A percentile compares a stretch with the other conserved stretches of the same genome.
phyloP scores from a whole-genome alignment of 306 rosid genomes.

The Citrullus colocynthis region DNA sequence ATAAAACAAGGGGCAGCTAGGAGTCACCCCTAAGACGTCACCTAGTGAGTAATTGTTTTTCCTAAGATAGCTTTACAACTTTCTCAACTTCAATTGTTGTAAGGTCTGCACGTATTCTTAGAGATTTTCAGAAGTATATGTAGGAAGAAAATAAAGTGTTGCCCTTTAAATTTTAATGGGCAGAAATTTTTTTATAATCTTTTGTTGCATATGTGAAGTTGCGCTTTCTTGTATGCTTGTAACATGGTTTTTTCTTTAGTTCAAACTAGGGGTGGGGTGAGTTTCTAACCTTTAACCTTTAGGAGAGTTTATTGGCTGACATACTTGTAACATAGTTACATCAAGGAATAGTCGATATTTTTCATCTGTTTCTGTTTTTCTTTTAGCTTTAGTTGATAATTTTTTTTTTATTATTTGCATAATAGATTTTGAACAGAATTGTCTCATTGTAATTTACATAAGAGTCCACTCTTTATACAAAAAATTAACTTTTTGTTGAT shows the following conservation, averaged over 20 bases:
- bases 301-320: neutral
- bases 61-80: neutral
- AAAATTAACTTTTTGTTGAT: constrained; percentile 9
- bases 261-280: neutral
- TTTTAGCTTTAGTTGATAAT: neutral
- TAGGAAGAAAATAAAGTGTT: neutral
- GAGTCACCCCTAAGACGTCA: neutral
- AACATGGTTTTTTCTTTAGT: neutral
- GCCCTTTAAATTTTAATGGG: neutral
- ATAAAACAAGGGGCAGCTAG: neutral
- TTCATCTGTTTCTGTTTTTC: neutral
- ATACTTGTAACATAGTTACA: neutral
- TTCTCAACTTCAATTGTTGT: neutral
- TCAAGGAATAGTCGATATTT: neutral
- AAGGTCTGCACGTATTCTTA: neutral
- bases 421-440: neutral
- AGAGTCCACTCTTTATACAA: neutral
- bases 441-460: neutral
- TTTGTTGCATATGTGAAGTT: neutral
- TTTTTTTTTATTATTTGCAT: neutral
- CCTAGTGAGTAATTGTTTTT: neutral
- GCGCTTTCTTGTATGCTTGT: neutral
- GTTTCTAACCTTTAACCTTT: neutral
- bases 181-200: neutral
- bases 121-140: neutral